Base-by-base conservation (phyloP, 495 filamentous ascomycete genomes). In the Cenococcum geophilum region DNA sequence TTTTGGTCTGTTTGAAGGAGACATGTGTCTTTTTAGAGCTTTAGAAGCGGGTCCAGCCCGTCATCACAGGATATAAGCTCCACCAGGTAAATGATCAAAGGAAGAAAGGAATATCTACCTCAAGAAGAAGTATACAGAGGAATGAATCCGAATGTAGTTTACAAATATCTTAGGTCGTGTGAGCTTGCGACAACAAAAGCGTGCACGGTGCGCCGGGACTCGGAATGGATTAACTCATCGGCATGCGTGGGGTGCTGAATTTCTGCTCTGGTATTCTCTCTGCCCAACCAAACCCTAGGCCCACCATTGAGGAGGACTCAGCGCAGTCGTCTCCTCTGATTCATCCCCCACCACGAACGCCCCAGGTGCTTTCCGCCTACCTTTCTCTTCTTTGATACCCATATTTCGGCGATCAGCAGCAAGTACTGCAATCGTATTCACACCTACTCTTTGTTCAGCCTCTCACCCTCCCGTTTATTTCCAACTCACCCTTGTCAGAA, bases 381-480 rank as follows among this genome's bases (percentile, higher is more conserved):
- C 68, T 62, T 85, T 83, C 81, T 69, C 76, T 85, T 85, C 73
- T 75, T 76, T 74, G 71, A 79, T 78, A 76, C 68, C 76, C 73
- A 73, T 65, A 54, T 72, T 76, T 66, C 58, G 62, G 59, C 65
- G 72, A 57, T 70, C 73, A 40, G 82, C 83, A 81, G 83, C 83
- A 80, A 84, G 82, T 74, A 82, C 82, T 86, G 83, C 82, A 58
- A 57, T 67, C 68, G 55, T 50, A 59, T 59, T 67, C 62, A 55
- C 49, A 27, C 50, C 34, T 56, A 45, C 51, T 47, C 53, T 49
- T 63, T 61, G 48, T 52, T 58, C 54, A 37, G 34, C 49, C 42
- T 53, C 55, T 42, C 55, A 23, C 35, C 27, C 54, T 23, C 34
- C 14, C 36, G 51, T 23, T 56, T 50, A 60, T 77, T 68, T 73